Percentiles rank a stretch among this genome's conserved stretches.
phyloP scores from a whole-genome alignment of 2,329 filamentous ascomycete species.

The Leptographium galeiforme region DNA sequence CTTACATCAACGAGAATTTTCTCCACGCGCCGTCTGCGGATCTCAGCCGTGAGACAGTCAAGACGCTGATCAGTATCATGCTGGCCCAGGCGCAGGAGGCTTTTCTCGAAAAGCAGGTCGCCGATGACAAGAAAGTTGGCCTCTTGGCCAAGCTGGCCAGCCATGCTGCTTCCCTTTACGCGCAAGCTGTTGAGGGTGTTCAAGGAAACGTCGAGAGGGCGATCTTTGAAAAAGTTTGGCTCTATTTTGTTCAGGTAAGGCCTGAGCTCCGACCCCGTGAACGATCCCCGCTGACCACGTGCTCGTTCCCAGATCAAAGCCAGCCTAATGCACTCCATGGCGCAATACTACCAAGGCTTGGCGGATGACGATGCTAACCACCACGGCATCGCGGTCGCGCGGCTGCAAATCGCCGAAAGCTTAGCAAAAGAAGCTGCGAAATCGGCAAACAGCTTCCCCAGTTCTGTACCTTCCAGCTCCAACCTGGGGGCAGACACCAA shows the following conservation, averaged over 20 bases:
- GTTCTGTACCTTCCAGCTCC: conserved; percentile 62
- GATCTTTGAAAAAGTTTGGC: conserved; percentile 91
- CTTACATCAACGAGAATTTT: conserved; percentile 99
- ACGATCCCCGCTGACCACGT: conserved; percentile 8
- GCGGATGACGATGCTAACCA: conserved; percentile 82
- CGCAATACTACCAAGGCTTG: conserved; percentile 86
- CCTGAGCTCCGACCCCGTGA: background rate
- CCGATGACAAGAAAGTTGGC: conserved; percentile 84
- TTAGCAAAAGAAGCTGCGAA: conserved; percentile 67
- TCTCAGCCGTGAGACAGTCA: conserved; percentile 87
- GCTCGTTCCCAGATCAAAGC: conserved; percentile 49
- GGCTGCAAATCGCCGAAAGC: conserved; percentile 68
- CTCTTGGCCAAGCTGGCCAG: conserved; percentile 86
- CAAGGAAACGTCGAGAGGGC: conserved; percentile 86
- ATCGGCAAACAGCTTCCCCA: conserved; percentile 67
- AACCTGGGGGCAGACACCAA: conserved; percentile 77
- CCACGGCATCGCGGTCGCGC: conserved; percentile 72
- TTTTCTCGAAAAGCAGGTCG: conserved; percentile 90
- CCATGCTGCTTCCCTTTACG: conserved; percentile 78
- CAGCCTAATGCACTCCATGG: conserved; percentile 68
- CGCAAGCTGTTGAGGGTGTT: conserved; percentile 75
- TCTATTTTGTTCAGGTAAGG: conserved; percentile 62
- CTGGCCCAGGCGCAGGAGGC: conserved; percentile 94
- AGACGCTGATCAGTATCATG: conserved; percentile 83
- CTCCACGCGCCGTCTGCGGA: conserved; percentile 94